Conservation (phyloP, 139 green algal genomes). For the Micractinium sp. region DNA sequence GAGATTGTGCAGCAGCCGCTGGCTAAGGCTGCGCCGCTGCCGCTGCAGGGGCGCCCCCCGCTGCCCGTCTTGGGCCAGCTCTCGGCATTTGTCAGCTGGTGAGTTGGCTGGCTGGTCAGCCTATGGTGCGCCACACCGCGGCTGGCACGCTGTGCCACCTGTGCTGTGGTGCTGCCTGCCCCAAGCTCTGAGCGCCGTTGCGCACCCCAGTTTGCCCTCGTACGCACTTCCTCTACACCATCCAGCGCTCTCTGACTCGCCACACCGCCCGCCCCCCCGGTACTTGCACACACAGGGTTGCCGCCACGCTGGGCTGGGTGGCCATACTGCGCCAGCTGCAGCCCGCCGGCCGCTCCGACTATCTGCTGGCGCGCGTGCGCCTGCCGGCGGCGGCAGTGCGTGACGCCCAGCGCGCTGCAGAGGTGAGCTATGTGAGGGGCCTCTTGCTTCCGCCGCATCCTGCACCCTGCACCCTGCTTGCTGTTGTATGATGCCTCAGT, state of each 20-base stretch:
- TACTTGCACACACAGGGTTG: conserved; percentile 8
- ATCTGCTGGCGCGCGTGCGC: conserved; percentile 28
- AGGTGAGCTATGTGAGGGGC: too few species aligned
- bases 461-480: background rate
- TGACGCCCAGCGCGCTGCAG: background rate
- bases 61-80: conserved; percentile 1
- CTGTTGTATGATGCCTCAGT: background rate
- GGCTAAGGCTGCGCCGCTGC: background rate
- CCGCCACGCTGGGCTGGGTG: conserved; percentile 33
- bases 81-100: conserved; percentile 32
- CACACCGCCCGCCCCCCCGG: background rate
- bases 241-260: background rate
- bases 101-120: background rate
- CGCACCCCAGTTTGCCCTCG: too few species aligned
- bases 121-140: too few species aligned
- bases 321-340: conserved; percentile 38
- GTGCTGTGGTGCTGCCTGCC: background rate
- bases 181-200: too few species aligned
- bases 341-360: conserved; percentile 35
- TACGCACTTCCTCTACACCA: too few species aligned
- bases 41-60: background rate
- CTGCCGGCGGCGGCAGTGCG: conserved; percentile 23
- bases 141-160: background rate
- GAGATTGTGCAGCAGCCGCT: background rate
- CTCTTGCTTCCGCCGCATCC: background rate